A percentile compares a stretch with the other conserved stretches of the same genome.
Evolutionary conservation across 2,329 filamentous ascomycete species (phyloP).

Genomic region (Fusarium poae): DNA sequence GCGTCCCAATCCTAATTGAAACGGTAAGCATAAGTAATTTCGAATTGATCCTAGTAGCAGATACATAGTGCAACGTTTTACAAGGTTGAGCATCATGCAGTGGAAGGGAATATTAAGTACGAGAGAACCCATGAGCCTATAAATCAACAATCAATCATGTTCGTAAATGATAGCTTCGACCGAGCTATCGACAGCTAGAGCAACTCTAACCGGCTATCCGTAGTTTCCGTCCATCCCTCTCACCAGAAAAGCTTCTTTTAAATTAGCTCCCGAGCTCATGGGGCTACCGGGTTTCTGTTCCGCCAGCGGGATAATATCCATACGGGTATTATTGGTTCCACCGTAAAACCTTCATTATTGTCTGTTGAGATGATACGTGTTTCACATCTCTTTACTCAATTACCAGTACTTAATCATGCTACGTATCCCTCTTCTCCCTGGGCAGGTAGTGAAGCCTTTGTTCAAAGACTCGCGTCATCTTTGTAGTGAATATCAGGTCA

Average conservation of each 20-base stretch:
- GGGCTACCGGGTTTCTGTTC: constrained; percentile 5
- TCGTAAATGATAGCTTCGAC: neutral
- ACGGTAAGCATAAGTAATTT: constrained; percentile 30
- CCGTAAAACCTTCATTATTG: constrained; percentile 8
- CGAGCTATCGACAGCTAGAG: neutral
- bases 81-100: constrained; percentile 26
- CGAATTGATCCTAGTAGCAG: constrained; percentile 12
- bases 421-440: neutral
- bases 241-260: constrained; percentile 19
- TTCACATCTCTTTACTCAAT: neutral
- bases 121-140: neutral
- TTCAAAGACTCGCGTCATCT: neutral
- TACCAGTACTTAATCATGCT: too few relatives aligned
- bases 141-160: neutral
- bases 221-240: constrained; percentile 18
- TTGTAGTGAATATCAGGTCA: neutral
- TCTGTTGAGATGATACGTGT: neutral
- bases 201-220: constrained; percentile 4
- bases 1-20: constrained; percentile 32
- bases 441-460: neutral
- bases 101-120: neutral
- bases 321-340: constrained; percentile 28
- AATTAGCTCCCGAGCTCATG: constrained; percentile 31
- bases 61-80: neutral
- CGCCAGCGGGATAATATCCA: constrained; percentile 26